Evolutionary conservation across 768 basidiomycete genomes (phyloP).

Genomic region (Leccinum longicurvipes): DNA sequence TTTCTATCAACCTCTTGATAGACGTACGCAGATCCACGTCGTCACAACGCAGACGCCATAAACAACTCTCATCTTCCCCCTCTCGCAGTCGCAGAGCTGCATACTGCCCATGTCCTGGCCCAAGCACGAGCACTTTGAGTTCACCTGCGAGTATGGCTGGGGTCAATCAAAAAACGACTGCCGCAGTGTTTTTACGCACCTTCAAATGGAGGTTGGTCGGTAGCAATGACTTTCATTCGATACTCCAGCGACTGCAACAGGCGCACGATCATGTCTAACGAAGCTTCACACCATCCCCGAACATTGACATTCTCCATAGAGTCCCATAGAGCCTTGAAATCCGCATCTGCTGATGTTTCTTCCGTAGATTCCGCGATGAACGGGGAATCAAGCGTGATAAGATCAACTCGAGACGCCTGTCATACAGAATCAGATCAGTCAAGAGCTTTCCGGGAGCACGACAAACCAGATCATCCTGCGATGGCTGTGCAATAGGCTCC

Average conservation of each 20-base stretch:
- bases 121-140: conserved; percentile 53
- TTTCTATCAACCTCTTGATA: conserved; percentile 44
- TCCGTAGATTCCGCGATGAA: conserved; percentile 49
- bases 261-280: conserved; percentile 52
- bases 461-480: conserved; percentile 23
- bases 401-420: conserved; percentile 44
- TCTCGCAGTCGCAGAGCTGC: conserved; percentile 57
- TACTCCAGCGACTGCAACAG: conserved; percentile 48
- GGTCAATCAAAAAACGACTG: background rate
- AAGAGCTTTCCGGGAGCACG: background rate
- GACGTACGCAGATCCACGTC: conserved; percentile 40
- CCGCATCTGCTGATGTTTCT: conserved; percentile 18
- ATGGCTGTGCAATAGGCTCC: background rate
- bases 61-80: conserved; percentile 64
- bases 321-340: conserved; percentile 62
- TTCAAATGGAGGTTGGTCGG: conserved; percentile 55
- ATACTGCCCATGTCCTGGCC: conserved; percentile 14
- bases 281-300: conserved; percentile 68
- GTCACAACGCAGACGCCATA: conserved; percentile 66
- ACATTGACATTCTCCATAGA: conserved; percentile 40
- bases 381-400: conserved; percentile 74
- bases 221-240: conserved; percentile 48
- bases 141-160: conserved; percentile 45
- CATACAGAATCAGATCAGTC: conserved; percentile 12
- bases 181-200: conserved; percentile 37